These are phyloP conservation scores for Trichosanthes truncata DNA, from an alignment of 306 rosid species.

Conservation along the genomic window DNA sequence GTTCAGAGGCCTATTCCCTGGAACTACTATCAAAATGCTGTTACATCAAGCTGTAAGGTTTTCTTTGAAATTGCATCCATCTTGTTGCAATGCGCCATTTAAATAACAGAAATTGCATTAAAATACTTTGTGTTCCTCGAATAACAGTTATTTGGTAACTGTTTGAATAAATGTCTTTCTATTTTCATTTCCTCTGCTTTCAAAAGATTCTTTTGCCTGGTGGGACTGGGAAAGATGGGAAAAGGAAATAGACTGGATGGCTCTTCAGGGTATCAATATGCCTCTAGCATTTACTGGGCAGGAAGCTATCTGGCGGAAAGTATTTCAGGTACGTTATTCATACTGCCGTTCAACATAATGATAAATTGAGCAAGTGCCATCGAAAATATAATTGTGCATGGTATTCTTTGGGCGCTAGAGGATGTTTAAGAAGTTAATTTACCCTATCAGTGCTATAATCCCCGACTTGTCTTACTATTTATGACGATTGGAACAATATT, in stretches of 20 bases:
- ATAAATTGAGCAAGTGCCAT: background rate
- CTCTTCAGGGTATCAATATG: conserved; percentile 77
- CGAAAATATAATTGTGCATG: background rate
- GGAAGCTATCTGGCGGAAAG: conserved; percentile 90
- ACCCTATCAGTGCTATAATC: background rate
- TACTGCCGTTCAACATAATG: background rate
- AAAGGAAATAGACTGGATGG: conserved; percentile 97
- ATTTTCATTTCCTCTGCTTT: conserved; percentile 20
- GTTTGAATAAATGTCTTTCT: background rate
- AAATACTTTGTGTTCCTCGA: background rate
- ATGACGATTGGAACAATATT: background rate
- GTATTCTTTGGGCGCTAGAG: background rate
- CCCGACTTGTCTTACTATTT: background rate
- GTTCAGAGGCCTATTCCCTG: conserved; percentile 66
- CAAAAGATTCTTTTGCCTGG: conserved; percentile 77
- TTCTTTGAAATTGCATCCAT: background rate
- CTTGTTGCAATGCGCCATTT: background rate
- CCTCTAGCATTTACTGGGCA: conserved; percentile 90
- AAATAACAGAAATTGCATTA: background rate
- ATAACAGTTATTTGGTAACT: background rate
- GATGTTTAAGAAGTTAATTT: background rate
- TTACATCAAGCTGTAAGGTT: conserved; percentile 79
- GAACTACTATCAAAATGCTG: conserved; percentile 91
- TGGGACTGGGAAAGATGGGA: conserved; percentile 98
- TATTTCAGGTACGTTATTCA: conserved; percentile 42